A percentile compares a stretch with the other conserved stretches of the same genome.
Evolutionary conservation across 2,329 filamentous ascomycete genomes (phyloP).

Genomic region (Paraphaeosphaeria minitans): DNA sequence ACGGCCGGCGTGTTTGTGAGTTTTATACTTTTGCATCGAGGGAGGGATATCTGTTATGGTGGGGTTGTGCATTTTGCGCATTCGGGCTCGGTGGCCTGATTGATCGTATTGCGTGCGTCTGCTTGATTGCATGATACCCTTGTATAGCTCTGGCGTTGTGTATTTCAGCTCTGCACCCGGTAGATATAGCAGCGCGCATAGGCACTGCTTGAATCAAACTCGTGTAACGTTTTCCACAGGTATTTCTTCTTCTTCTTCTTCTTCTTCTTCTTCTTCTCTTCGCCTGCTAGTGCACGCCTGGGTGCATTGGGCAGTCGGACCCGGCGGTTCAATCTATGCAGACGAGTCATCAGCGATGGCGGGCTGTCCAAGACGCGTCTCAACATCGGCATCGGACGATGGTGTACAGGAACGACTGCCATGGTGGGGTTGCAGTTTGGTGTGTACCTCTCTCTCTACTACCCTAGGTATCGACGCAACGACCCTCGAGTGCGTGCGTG

Average conservation of each 20-base stretch:
- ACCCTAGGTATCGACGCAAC: no score
- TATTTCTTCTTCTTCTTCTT: no score
- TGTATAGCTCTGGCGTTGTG: slow-evolving; percentile 8
- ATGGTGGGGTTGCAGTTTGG: slow-evolving; percentile 12
- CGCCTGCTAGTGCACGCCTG: background rate
- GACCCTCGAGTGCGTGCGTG: background rate
- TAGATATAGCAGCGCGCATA: slow-evolving; percentile 2
- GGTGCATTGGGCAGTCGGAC: background rate
- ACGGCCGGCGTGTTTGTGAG: background rate
- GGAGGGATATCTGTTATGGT: slow-evolving; percentile 5
- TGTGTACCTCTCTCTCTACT: slow-evolving; percentile 17
- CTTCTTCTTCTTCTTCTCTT: no score
- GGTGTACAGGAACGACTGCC: slow-evolving; percentile 3
- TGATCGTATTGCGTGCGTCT: slow-evolving; percentile 12
- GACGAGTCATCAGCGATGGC: slow-evolving; percentile 9
- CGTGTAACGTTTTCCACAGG: background rate
- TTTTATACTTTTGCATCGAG: background rate
- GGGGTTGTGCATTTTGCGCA: background rate
- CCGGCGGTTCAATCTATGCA: background rate
- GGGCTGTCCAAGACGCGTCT: background rate
- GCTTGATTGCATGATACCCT: slow-evolving; percentile 21
- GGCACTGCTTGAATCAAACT: background rate
- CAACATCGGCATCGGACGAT: slow-evolving; percentile 11
- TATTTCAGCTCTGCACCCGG: slow-evolving; percentile 4
- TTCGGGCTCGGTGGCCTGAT: slow-evolving; percentile 15